Conservation (phyloP, 257 asterid species). For the Solanum appendiculatum region DNA sequence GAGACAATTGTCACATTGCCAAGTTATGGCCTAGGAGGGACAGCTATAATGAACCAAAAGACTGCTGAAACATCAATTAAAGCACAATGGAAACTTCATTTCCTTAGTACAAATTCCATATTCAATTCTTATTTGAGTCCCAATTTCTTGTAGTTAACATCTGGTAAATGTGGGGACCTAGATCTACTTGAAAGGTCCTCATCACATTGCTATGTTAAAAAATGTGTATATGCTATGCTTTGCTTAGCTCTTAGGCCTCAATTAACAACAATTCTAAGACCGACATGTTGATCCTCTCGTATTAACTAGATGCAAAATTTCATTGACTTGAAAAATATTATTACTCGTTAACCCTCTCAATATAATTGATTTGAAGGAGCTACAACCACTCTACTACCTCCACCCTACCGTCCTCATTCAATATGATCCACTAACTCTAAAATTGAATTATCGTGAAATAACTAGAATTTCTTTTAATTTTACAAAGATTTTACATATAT, state of each 20-base stretch:
- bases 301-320: background rate
- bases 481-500: background rate
- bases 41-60: background rate
- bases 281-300: background rate
- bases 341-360: background rate
- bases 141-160: background rate
- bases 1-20: conserved; percentile 9
- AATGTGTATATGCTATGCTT: background rate
- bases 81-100: conserved; percentile 4
- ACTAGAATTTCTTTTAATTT: background rate
- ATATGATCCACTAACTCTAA: background rate
- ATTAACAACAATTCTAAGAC: background rate
- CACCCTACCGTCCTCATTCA: background rate
- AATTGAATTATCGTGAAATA: background rate
- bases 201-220: background rate
- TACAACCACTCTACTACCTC: background rate
- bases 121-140: background rate
- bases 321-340: background rate
- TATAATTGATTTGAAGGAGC: background rate
- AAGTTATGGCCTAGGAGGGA: background rate
- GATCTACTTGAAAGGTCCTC: background rate
- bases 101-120: background rate
- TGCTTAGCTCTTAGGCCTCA: background rate
- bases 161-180: conserved; percentile 7
- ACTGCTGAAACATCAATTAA: background rate